Evolutionary conservation across 2,329 filamentous ascomycete genomes (phyloP).

Genomic region (Ascochyta rabiei): DNA sequence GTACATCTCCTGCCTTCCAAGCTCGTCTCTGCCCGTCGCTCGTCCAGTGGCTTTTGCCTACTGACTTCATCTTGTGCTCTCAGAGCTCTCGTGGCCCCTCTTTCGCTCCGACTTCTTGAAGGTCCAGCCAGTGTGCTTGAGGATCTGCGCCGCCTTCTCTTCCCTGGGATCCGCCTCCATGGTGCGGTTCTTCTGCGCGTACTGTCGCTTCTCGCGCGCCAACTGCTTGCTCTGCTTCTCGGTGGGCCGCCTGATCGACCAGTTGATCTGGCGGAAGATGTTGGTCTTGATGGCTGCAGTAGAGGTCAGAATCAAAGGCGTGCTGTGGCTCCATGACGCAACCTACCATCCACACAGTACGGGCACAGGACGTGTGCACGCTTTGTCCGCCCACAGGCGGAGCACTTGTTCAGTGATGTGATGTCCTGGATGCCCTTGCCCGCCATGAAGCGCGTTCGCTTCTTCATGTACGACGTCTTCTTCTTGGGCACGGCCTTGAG

Average conservation of each 20-base stretch:
- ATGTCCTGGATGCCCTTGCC: constrained; percentile 95
- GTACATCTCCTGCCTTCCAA: constrained; percentile 4
- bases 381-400: constrained; percentile 86
- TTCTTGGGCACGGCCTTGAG: constrained; percentile 96
- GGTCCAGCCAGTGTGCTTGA: constrained; percentile 38
- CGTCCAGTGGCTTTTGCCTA: background rate
- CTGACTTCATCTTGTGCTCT: no score
- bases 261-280: constrained; percentile 40
- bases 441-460: constrained; percentile 89
- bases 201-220: constrained; percentile 29
- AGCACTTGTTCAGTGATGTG: constrained; percentile 83
- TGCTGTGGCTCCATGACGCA: background rate
- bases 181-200: constrained; percentile 20
- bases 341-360: constrained; percentile 81
- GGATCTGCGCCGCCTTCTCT: constrained; percentile 33
- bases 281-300: constrained; percentile 42
- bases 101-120: constrained; percentile 17
- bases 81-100: background rate
- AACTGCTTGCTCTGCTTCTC: constrained; percentile 40
- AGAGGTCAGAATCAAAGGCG: background rate
- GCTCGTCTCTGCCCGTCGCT: background rate
- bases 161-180: constrained; percentile 31
- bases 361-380: constrained; percentile 88
- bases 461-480: constrained; percentile 97
- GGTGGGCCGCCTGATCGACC: constrained; percentile 34